Conservation (phyloP, 1,284 basidiomycete species). For the Rhizoctonia solani region DNA sequence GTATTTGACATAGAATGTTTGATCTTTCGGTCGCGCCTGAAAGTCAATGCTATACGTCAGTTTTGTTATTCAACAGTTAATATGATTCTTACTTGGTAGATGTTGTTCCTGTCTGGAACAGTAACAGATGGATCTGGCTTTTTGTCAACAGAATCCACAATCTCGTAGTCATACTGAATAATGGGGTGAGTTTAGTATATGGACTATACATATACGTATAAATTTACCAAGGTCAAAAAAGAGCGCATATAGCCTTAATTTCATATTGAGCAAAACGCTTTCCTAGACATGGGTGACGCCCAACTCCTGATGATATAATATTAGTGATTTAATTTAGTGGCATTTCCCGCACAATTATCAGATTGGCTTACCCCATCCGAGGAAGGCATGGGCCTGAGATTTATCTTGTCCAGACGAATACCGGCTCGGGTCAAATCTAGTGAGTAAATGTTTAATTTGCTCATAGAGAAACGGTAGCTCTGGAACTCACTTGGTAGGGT, state of each 20-base stretch:
- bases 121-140: conserved; percentile 9
- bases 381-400: conserved; percentile 11
- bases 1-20: no score
- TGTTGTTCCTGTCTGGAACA: conserved; percentile 17
- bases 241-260: conserved; percentile 9
- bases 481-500: conserved; percentile 4
- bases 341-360: background rate
- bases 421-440: conserved; percentile 1
- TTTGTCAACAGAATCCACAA: background rate
- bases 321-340: background rate
- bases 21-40: conserved; percentile 22
- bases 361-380: conserved; percentile 12
- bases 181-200: background rate
- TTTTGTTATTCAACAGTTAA: background rate
- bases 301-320: background rate
- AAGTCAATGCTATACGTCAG: background rate
- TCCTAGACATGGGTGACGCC: conserved; percentile 19
- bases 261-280: conserved; percentile 20
- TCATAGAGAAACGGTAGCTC: background rate
- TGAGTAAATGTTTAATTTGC: background rate
- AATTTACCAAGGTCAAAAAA: conserved; percentile 12
- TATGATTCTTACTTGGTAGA: background rate
- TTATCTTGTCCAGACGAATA: conserved; percentile 10
- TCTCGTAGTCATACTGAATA: background rate
- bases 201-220: background rate